Percentiles rank a stretch among this genome's conserved stretches.
Evolutionary conservation across 2,329 filamentous ascomycete genomes (phyloP).

Genomic region (Colletotrichum acutatum): DNA sequence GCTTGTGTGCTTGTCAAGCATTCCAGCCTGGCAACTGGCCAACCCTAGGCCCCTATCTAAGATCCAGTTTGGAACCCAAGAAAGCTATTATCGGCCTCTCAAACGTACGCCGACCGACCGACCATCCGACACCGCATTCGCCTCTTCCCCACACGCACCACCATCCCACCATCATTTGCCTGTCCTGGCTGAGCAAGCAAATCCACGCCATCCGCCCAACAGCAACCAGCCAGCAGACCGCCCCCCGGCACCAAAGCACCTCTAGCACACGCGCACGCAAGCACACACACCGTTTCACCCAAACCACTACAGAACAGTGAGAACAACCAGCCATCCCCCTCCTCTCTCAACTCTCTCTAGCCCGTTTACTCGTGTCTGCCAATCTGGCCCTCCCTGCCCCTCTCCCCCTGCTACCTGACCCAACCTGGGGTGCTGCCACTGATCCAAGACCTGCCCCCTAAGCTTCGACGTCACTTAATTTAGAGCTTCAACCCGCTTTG

Average conservation of each 20-base stretch:
- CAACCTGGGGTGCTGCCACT: not conserved
- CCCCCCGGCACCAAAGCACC: not conserved
- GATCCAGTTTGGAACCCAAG: not conserved
- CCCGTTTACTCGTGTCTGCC: constrained; percentile 20
- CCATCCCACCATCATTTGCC: constrained; percentile 22
- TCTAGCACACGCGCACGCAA: not conserved
- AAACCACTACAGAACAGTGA: constrained; percentile 17
- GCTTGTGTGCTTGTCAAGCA: constrained; percentile 12
- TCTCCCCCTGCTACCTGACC: not conserved
- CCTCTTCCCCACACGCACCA: constrained; percentile 31
- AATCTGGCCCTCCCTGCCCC: not conserved
- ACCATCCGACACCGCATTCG: constrained; percentile 19
- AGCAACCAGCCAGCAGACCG: not conserved
- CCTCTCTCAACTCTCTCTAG: constrained; percentile 12
- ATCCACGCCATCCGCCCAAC: not conserved
- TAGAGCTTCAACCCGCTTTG: constrained; percentile 31
- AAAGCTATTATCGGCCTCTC: constrained; percentile 16
- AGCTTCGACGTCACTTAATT: constrained; percentile 31
- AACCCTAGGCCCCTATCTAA: not conserved
- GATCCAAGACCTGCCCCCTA: not conserved
- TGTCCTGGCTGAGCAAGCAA: not conserved
- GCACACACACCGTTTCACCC: constrained; percentile 19
- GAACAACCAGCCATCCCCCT: constrained; percentile 2
- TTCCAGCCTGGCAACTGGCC: not conserved
- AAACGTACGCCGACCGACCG: constrained; percentile 23